Evolutionary conservation across 1,284 basidiomycete species (phyloP), one percentile per base, ranked within the genome.

Genomic region (Naganishia liquefaciens): DNA sequence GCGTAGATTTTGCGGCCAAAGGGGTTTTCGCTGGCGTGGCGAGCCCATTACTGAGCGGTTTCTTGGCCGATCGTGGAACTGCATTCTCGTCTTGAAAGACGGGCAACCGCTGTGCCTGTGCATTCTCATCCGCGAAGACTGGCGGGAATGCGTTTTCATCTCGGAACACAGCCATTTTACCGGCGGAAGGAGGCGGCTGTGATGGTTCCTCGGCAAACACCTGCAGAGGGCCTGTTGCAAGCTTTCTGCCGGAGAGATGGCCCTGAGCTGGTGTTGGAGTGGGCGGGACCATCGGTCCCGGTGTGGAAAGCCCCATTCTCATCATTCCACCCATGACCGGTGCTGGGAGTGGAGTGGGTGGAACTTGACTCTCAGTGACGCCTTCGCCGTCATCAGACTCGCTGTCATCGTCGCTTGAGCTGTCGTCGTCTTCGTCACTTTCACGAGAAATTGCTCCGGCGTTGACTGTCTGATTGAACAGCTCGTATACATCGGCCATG

Each of bases 401-500:
- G 37, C 68, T 63, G 10, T 70, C 71, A 28, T 73, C 71, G 7
- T 69, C 66, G 11, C 72, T 72, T 11, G 71, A 73, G 9, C 81
- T 80, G 13, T 79, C 81, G 53, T 81, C 81, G 49, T 80, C 80
- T 28, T 79, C 78, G 47, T 78, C 75, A 52, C 73, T 71, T 47
- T 77, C 73, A 11, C 53, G 60, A 21, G 40, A 46, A 47, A 84
- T 81, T 37, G 81, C 75, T 60, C 74, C 75, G 17, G 74, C 77
- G 47, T 76, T 76, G 54, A 84, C 83, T 0, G 89, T 91, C 79
- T 88, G 78, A 75, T 95, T 94, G 76, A 92, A 94, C 87, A 96
- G 90, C 64, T 87, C 88, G 80, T 91, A 91, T 43, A 96, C 91
- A 75, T 95, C 93, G n/a, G 86, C 89, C 58, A 94, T 82, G 3